Base-by-base conservation (phyloP, 257 asterid species). In the Ajuga chamaepitys region DNA sequence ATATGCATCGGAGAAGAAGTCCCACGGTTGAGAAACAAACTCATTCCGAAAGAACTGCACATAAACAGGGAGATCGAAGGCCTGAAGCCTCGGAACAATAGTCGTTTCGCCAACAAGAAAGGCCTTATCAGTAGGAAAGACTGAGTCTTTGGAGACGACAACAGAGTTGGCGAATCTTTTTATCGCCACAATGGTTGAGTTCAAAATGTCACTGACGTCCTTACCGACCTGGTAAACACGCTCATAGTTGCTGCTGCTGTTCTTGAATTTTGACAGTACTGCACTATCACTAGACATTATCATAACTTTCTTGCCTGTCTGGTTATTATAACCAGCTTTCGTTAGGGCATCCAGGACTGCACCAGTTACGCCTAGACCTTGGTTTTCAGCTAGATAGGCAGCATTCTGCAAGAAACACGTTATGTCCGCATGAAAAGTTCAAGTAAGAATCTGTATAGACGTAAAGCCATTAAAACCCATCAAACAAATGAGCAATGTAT, bases 21-120 rank as follows among this genome's bases (percentile, higher is more conserved):
- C 99, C 96, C 95, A 94, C 35, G 99, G 68, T 71, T 90, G 96
- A 74, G 99, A 85, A 0, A 71, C 47, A 68, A 77, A 94, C 88
- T 94, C 98, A 64, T 94, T 94, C 35, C 48, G 68, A 76, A 94
- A 88, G 21, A 40, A 4, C 68, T 59, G 83, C 45, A 88, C 98
- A 26, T 83, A 88, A 16, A 82, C 96, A 0, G 78, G 8, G 14
- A 94, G 85, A 42, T 71, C 66, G 41, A 63, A 67, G 17, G 78
- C 76, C 70, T 81, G 84, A 62, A 94, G 84, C 77, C 76, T 86
- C 10, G 74, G 71, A 59, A 83, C 91, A 8, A 94, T 69, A 1
- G 24, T 32, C 21, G 99, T 90, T 50, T 22, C 68, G 5, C 69
- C 75, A 14, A 38, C 69, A 40, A 75, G 2, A 53, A 85, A 88